Base-by-base conservation (phyloP, 306 rosid species). In the Acacia acuminata region DNA sequence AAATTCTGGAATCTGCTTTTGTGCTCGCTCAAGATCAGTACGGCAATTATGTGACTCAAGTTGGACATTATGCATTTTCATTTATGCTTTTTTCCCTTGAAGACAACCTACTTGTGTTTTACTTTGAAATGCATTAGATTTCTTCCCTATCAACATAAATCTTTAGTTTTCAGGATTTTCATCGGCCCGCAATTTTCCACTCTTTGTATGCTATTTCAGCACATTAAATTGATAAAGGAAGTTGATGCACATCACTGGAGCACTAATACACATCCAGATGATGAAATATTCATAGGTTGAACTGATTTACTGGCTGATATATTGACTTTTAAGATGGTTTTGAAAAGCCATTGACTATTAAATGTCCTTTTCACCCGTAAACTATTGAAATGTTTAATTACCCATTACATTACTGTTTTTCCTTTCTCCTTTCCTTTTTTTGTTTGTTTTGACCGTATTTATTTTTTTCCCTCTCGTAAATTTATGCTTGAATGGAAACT, bases 401-500 rank as follows among this genome's bases (percentile, higher is more conserved):
- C 9, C 5, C 8, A 22, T 16, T 16, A 40, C 67, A 7, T 15
- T 27, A 68, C 50, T 63, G n/a, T 36, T 51, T n/a, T 22, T 65
- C 10, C 20, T 75, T 64, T 38, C n/a, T 58, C 60, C 16, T 70
- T 13, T 24, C 10, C 5, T 79, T 25, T 51, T 50, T 32, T 17
- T 27, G 45, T 48, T 27, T 64, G 13, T 17, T 13, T 65, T 50
- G 45, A 17, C n/a, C n/a, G n/a, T n/a, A 14, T 65, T 44, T 2
- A 48, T 63, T 69, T 22, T 58, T 43, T 34, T 82, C 66, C 16
- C 50, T 40, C 5, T 14, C n/a, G 13, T 77, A 55, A 60, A 63
- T 58, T 77, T 30, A 44, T 79, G 71, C 45, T 66, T 58, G 34
- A 56, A 76, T 30, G 75, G 83, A 79, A 60, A 34, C n/a, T 56